Conservation (phyloP, 352 stramenopile species). For the Globisporangium mamillatum region DNA sequence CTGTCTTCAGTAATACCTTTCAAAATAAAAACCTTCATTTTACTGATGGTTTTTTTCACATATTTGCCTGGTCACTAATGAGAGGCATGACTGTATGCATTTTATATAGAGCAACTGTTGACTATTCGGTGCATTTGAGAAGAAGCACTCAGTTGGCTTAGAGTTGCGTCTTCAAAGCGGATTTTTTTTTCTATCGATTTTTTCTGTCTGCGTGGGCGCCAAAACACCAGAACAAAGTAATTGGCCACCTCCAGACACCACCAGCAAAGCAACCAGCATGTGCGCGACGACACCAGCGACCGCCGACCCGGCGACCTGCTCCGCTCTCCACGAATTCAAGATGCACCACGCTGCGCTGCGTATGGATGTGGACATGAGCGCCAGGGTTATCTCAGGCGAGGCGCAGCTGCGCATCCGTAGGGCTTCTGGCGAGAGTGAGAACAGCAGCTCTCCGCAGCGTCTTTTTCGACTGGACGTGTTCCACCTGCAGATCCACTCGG, state of each 20-base stretch:
- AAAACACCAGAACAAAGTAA: constrained; percentile 4
- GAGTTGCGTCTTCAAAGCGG: too few species aligned
- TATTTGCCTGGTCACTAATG: too few species aligned
- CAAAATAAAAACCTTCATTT: too few species aligned
- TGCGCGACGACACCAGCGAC: not conserved
- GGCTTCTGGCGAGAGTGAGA: constrained; percentile 1
- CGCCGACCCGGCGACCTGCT: constrained; percentile 63
- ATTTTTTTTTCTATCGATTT: too few species aligned
- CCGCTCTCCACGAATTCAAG: constrained; percentile 42
- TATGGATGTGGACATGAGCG: constrained; percentile 45
- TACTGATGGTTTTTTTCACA: too few species aligned
- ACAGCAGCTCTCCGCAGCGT: not conserved
- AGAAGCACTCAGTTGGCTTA: too few species aligned
- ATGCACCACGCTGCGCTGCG: constrained; percentile 52
- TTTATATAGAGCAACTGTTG: too few species aligned
- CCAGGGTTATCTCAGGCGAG: constrained; percentile 24
- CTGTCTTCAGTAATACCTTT: too few species aligned
- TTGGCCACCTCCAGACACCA: not conserved
- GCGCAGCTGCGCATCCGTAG: constrained; percentile 41
- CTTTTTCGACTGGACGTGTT: constrained; percentile 66
- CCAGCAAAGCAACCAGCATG: not conserved
- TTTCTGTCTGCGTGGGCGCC: not conserved
- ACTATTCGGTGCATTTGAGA: too few species aligned
- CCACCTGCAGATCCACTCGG: constrained; percentile 47
- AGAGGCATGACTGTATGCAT: too few species aligned